phyloP scores from a whole-genome alignment of 2,329 filamentous ascomycete genomes.

The Aspergillus calidoustus region DNA sequence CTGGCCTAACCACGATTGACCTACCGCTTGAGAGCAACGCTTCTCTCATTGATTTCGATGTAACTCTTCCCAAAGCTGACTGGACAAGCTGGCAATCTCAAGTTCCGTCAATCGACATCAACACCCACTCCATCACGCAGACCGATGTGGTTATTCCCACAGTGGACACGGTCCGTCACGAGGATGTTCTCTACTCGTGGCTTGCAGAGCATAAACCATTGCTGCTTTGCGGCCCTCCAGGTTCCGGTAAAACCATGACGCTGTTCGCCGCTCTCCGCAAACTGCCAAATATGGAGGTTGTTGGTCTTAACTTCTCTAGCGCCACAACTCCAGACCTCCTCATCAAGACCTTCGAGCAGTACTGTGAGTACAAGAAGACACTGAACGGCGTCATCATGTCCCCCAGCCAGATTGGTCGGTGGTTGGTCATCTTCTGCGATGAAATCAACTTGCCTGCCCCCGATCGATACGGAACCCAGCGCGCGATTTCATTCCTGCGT shows the following conservation, averaged over 20 bases:
- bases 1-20: conserved; percentile 81
- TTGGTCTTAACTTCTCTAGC: conserved; percentile 98
- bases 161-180: conserved; percentile 93
- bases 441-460: conserved; percentile 98
- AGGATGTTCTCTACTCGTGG: conserved; percentile 99
- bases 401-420: conserved; percentile 93
- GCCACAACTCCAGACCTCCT: conserved; percentile 96
- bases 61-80: conserved; percentile 80
- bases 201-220: conserved; percentile 97
- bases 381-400: conserved; percentile 94
- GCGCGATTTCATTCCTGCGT: conserved; percentile 94
- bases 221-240: conserved; percentile 92
- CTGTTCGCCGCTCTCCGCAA: conserved; percentile 97
- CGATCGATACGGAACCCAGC: conserved; percentile 95
- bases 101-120: conserved; percentile 93
- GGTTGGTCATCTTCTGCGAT: conserved; percentile 98
- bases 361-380: conserved; percentile 99
- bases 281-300: conserved; percentile 97
- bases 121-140: conserved; percentile 96
- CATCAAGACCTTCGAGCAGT: conserved; percentile 99
- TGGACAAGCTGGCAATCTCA: conserved; percentile 95
- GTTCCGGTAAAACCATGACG: conserved; percentile 99
- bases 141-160: conserved; percentile 99
- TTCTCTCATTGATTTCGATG: conserved; percentile 93
- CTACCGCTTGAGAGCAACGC: conserved; percentile 77